These are phyloP conservation scores for Mychonastes homosphaera DNA, from an alignment of 139 green algal species.

Conservation along the genomic window DNA sequence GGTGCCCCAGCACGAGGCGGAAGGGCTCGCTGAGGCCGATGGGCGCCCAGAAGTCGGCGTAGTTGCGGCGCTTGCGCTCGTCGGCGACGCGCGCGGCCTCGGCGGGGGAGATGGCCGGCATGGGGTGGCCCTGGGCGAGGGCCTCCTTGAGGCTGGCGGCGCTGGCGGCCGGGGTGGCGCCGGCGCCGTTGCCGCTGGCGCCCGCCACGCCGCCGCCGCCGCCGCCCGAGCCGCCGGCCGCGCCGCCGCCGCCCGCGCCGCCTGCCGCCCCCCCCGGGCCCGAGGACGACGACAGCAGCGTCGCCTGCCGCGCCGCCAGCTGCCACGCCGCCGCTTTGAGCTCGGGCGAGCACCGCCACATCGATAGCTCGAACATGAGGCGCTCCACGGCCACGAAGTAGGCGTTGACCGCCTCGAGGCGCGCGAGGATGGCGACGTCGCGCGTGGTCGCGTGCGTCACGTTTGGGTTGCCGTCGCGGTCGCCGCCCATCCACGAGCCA, in stretches of 20 bases:
- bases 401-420: constrained; percentile 19
- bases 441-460: constrained; percentile 78
- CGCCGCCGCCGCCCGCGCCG: too few species aligned
- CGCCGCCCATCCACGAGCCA: constrained; percentile 89
- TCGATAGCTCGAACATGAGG: constrained; percentile 87
- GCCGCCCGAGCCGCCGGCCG: constrained; percentile 24
- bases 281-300: not conserved
- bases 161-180: constrained; percentile 48
- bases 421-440: constrained; percentile 74
- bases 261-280: not conserved
- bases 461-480: constrained; percentile 92
- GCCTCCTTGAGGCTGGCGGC: constrained; percentile 79
- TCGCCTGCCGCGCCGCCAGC: constrained; percentile 2
- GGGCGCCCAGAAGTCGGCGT: constrained; percentile 52
- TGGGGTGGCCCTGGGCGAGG: constrained; percentile 67
- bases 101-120: constrained; percentile 16
- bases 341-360: constrained; percentile 67
- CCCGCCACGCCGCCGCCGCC: constrained; percentile 41
- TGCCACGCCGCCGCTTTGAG: constrained; percentile 10
- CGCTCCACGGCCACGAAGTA: constrained; percentile 52
- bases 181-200: constrained; percentile 71
- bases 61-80: constrained; percentile 75
- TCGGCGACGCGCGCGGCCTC: constrained; percentile 40
- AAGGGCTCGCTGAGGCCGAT: constrained; percentile 77
- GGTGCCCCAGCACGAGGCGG: constrained; percentile 75